Evolutionary conservation across 148 eudicot genomes (phyloP), one percentile per base, ranked within the genome.

Genomic region (Rhododendron kiyosumense): DNA sequence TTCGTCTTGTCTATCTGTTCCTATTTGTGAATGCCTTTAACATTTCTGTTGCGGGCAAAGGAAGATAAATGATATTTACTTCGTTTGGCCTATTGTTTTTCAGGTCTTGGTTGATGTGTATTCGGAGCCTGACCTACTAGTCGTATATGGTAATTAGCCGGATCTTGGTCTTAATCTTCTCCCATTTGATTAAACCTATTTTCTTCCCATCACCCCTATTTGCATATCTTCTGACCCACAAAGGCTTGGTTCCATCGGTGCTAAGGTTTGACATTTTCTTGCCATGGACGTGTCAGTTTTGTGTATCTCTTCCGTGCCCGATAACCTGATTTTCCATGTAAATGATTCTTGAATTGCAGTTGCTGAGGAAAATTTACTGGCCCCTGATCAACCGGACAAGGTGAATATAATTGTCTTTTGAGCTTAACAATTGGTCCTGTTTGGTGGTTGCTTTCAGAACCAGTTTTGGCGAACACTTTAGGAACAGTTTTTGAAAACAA

Each of bases 91-190:
- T 81, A 8, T 57, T 82, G 54, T 89, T 77, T 91, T 88, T 24
- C 93, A 97, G 98, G 98, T 97, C 85, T 88, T 97, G 93, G 98
- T 97, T 83, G 96, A 97, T 89, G 91, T 91, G 81, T 89, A 85
- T 81, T 92, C 89, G 83, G 93, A 95, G 85, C 98, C 98, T 22
- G 91, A 94, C 63, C 89, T 97, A 83, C 90, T 95, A 69, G 98
- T 95, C 49, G 91, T 98, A 88, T 97, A 97, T 88, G 99, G 99
- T 97, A 92, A 91, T 82, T 28, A 43, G 26, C 85, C 80, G 18
- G 79, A 80, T 86, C 61, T 69, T 18, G 22, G 61, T 17, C 61
- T 54, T 54, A 15, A 3, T 30, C 63, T 28, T 69, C 48, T 69
- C 80, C 80, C 12, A 48, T 61, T 57, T 41, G 20, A 34, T 65